Evolutionary conservation across 371 early-diverging fungal genomes (phyloP), one percentile per base, ranked within the genome.

Genomic region (Syncephalastrum racemosum): DNA sequence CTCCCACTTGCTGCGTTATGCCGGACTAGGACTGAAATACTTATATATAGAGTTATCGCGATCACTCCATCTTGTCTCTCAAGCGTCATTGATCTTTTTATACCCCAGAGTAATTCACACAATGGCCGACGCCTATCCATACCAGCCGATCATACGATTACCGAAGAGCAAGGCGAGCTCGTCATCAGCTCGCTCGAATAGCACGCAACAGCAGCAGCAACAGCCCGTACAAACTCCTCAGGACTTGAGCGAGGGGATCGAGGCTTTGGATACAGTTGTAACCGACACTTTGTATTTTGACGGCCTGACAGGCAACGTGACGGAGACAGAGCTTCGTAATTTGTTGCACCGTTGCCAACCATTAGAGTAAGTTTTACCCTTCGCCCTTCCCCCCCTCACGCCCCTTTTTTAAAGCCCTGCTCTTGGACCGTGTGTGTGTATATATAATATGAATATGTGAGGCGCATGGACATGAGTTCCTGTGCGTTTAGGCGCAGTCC

Each of bases 281-380:
- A 64, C 71, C 4, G 79, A 78, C 15, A 75, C 73, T 13, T 53
- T 78, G 27, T 72, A 63, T 55, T 47, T 78, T 22, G 67, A 69
- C 19, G 65, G 62, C 23, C 47, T 78, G 2, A 63, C 67, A 20
- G 25, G 46, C 8, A 59, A 63, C 22, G 60, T 78, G n/a, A 61
- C 54, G 46, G 79, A 78, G 51, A 56, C 53, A 14, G 79, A 78
- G 53, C 54, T 78, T 15, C 65, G 70, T 43, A 59, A 58, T 4
- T 58, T 78, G 46, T 48, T 78, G 18, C 73, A 78, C 36, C 61
- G 68, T 53, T 78, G 69, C 56, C 68, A 66, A 61, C 75, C 79
- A 18, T 51, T 59, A 18, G 75, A 78, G 79, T 78, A 71, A 54
- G 71, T 63, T 24, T 54, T 44, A 36, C 6, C 47, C 39, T 50